Base-by-base conservation (phyloP, 2,329 filamentous ascomycete species). In the Nectriaceae sp. region DNA sequence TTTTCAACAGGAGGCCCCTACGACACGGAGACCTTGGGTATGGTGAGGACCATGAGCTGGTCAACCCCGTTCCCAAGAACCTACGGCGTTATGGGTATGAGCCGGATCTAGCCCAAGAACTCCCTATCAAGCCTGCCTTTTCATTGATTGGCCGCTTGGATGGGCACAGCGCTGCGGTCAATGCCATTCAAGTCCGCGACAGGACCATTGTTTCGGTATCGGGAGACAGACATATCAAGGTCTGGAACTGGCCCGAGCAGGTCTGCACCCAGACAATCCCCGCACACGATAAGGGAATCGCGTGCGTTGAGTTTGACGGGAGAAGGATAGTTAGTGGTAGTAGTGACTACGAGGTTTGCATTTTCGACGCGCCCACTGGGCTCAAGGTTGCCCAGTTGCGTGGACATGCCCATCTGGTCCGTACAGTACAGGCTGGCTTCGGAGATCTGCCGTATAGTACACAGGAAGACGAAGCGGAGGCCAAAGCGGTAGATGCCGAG, bases 291-390 rank as follows among this genome's bases (percentile, higher is more conserved):
- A 99, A 99, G 67, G 94, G 94, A 24, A 97, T 99, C 60, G 94
- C 94, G 3, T 99, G 94, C 67, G 92, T 99, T 15, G 93, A 99
- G 69, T 97, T 94, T 64, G 94, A 99, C 65, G 91, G 90, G 21
- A 85, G 90, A 42, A 84, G 94, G 18, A 95, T 99, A 54, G 90
- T 99, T 43, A 97, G 90, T 60, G 94, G 94, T 3, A 97, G 92
- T 68, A 97, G 92, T 60, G 94, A 99, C 68, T 91, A 95, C 65
- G 92, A 94, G 35, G 90, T 99, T 24, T 91, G 94, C 58, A 94
- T 99, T 18, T 99, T 96, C 66, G 94, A 97, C 65, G 86, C 88
- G 38, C 80, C 83, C 39, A 91, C 90, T 0, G 88, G 89, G 4
- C 85, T 94, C 11, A 92, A 97, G 68, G 90, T 97, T 5, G 93